A percentile compares a stretch with the other conserved stretches of the same genome.
phyloP scores from a whole-genome alignment of 768 basidiomycete genomes.

The Nidularia sp. region DNA sequence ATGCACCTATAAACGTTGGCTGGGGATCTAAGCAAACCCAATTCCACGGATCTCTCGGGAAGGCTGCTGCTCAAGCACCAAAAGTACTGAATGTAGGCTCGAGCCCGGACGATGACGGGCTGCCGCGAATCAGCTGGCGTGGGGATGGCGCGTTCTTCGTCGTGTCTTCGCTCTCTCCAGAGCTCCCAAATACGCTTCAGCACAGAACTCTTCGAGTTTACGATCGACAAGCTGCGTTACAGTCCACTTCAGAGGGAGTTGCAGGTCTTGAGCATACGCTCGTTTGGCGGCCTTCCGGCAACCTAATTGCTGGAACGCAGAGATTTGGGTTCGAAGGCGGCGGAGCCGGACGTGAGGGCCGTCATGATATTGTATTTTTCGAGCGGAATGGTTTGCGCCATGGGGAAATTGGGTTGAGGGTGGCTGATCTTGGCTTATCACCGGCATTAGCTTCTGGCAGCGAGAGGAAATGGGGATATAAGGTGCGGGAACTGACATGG shows the following conservation, averaged over 20 bases:
- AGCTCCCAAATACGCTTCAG: conserved; percentile 22
- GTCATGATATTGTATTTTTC: conserved; percentile 89
- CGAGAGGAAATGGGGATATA: conserved; percentile 57
- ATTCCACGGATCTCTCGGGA: conserved; percentile 94
- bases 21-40: conserved; percentile 98
- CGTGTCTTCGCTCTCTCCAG: conserved; percentile 67
- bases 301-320: conserved; percentile 79
- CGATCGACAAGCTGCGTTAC: conserved; percentile 66
- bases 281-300: conserved; percentile 87
- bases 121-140: conserved; percentile 84
- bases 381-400: conserved; percentile 93
- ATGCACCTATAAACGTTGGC: conserved; percentile 90
- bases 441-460: conserved; percentile 22
- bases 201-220: conserved; percentile 71
- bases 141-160: conserved; percentile 90
- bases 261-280: conserved; percentile 77
- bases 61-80: conserved; percentile 66
- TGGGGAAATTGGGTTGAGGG: conserved; percentile 74
- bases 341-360: conserved; percentile 58
- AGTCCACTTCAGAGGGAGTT: conserved; percentile 81
- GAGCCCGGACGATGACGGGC: conserved; percentile 67
- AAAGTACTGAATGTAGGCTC: conserved; percentile 34
- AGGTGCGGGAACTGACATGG: conserved; percentile 77
- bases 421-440: conserved; percentile 22
- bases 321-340: conserved; percentile 76